Evolutionary conservation across 2,329 filamentous ascomycete species (phyloP).

Genomic region (Trichoderma polysporum): DNA sequence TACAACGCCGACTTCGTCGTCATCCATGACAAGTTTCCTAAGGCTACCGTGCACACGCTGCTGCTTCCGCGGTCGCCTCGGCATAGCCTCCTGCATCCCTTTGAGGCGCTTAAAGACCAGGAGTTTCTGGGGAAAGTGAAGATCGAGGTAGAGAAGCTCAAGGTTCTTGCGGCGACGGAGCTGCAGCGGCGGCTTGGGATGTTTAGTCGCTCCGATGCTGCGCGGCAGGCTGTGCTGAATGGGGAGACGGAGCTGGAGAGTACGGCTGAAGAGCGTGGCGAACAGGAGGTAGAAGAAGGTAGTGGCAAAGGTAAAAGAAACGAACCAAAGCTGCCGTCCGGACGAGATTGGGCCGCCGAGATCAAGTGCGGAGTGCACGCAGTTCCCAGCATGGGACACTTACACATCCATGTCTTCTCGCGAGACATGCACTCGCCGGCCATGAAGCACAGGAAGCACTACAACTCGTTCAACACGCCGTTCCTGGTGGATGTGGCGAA

Average conservation of each 20-base stretch:
- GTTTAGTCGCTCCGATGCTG: constrained; percentile 61
- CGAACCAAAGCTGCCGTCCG: constrained; percentile 55
- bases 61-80: constrained; percentile 72
- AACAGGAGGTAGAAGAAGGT: not conserved
- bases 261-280: constrained; percentile 28
- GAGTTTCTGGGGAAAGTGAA: constrained; percentile 66
- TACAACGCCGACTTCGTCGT: constrained; percentile 68
- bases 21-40: constrained; percentile 83
- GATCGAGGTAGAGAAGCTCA: constrained; percentile 60
- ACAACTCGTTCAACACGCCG: constrained; percentile 83
- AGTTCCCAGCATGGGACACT: constrained; percentile 84
- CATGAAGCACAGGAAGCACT: constrained; percentile 81
- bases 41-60: constrained; percentile 79
- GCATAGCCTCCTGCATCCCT: constrained; percentile 67
- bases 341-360: constrained; percentile 76
- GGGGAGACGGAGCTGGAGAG: constrained; percentile 47
- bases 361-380: constrained; percentile 80
- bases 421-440: constrained; percentile 72
- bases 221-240: constrained; percentile 66
- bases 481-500: constrained; percentile 80
- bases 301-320: not conserved
- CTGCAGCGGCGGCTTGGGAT: constrained; percentile 67
- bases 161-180: constrained; percentile 68
- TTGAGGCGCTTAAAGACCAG: constrained; percentile 70
- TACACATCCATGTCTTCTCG: constrained; percentile 87